A percentile compares a stretch with the other conserved stretches of the same genome.
phyloP scores from a whole-genome alignment of 495 filamentous ascomycete species.

The Penicillium odoratum region DNA sequence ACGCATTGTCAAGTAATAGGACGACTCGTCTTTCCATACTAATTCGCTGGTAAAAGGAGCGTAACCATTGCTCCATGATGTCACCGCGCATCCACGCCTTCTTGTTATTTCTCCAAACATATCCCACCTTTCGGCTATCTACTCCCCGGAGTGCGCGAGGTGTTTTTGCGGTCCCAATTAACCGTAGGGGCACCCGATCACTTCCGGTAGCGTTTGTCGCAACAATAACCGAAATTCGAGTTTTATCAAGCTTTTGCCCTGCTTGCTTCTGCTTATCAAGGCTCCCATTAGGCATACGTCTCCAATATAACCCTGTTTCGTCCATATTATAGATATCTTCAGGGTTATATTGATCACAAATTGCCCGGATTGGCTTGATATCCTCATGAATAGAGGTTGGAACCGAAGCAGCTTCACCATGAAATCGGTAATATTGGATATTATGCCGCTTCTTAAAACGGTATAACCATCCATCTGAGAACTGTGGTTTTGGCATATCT shows the following conservation, averaged over 20 bases:
- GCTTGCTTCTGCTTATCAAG: background rate
- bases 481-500: constrained; percentile 6
- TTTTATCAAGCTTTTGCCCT: constrained; percentile 6
- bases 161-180: constrained; percentile 26
- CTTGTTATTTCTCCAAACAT: constrained; percentile 23
- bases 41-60: constrained; percentile 25
- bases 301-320: constrained; percentile 13
- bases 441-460: constrained; percentile 12
- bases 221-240: constrained; percentile 21
- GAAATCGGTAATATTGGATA: constrained; percentile 10
- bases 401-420: constrained; percentile 15
- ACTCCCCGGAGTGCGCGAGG: constrained; percentile 18
- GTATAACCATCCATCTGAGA: constrained; percentile 16
- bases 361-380: constrained; percentile 6
- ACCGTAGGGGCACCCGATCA: constrained; percentile 18
- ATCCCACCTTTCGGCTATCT: constrained; percentile 13
- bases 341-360: constrained; percentile 10
- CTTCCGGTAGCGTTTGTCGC: constrained; percentile 19
- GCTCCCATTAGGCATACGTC: constrained; percentile 13
- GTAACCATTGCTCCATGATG: constrained; percentile 27
- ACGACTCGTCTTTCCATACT: background rate
- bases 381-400: constrained; percentile 11
- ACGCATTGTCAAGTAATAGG: background rate
- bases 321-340: constrained; percentile 19
- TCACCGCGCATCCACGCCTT: constrained; percentile 25